Evolutionary conservation across 768 basidiomycete genomes (phyloP), one percentile per base, ranked within the genome.

Genomic region (Lactarius psammicola): DNA sequence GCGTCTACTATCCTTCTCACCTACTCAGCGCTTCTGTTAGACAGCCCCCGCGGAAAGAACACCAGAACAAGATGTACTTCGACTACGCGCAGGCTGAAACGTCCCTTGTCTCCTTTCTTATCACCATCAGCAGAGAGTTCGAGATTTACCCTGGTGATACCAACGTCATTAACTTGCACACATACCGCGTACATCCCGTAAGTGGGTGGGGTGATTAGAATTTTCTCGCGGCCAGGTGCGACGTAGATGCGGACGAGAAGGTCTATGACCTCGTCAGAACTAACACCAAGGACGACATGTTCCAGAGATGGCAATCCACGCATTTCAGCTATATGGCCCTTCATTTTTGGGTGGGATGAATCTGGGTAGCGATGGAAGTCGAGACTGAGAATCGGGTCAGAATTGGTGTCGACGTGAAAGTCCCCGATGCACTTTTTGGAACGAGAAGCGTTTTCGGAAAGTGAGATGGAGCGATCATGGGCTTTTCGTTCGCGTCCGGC

Each of bases 401-500:
- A 66, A 10, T 36, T 72, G 18, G 77, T 71, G 9, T 44, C 15
- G 18, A 42, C 17, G 6, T 73, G 72, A 33, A 61, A 34, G 49
- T 51, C 59, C 54, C 69, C 71, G 1, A 74, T 34, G 23, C 46
- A 40, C 23, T 60, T 66, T 31, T 72, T 68, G 17, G 77, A 51
- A 31, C 36, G 13, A 18, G 42, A 15, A 8, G 1, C 10, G 36
- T 57, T 40, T 20, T 62, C 23, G 15, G 33, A 31, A 1, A 17
- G 9, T 28, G 59, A 13, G 36, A 98, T 88, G 2, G 92, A 88
- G 73, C 92, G 92, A 0, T 96, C 96, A 44, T 95, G 82, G 0
- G 95, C 85, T 98, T 98, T 79, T 99, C 97, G 77, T 99, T 99
- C 18, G 97, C 97, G 71, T 98, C 97, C 28, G 98, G 85, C 23